A percentile compares a stretch with the other conserved stretches of the same genome.
Conservation (phyloP, 768 basidiomycete genomes). For the Kwoniella mangroviensis region DNA sequence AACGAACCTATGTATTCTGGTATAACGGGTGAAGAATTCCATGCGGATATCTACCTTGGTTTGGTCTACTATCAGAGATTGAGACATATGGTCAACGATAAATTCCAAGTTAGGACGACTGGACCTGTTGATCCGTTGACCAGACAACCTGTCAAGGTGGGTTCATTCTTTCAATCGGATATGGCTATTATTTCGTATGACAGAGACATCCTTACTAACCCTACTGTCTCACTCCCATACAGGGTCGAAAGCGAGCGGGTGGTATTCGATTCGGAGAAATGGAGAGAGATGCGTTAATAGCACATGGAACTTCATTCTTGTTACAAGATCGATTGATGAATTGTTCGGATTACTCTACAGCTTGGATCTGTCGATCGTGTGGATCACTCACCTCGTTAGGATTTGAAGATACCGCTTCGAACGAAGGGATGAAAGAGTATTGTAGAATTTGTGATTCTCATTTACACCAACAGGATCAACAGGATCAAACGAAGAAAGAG, state of each 20-base stretch:
- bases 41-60: slow-evolving; percentile 97
- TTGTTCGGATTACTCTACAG: slow-evolving; percentile 98
- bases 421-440: slow-evolving; percentile 70
- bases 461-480: neutral
- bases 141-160: slow-evolving; percentile 97
- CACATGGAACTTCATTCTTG: slow-evolving; percentile 97
- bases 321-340: slow-evolving; percentile 99
- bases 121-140: slow-evolving; percentile 96
- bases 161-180: no score
- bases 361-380: slow-evolving; percentile 97
- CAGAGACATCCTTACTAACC: no score
- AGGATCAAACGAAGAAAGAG: slow-evolving; percentile 64
- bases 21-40: slow-evolving; percentile 97
- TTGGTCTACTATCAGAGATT: slow-evolving; percentile 98
- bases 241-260: slow-evolving; percentile 97
- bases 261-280: slow-evolving; percentile 99
- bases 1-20: slow-evolving; percentile 99
- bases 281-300: slow-evolving; percentile 98
- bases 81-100: slow-evolving; percentile 99
- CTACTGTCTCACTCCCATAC: slow-evolving; percentile 21
- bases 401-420: slow-evolving; percentile 77
- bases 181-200: no score
- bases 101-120: slow-evolving; percentile 98
- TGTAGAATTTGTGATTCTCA: slow-evolving; percentile 81
- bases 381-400: slow-evolving; percentile 95